phyloP scores from a whole-genome alignment of 108 stramenopile species.

The Skeletonema costatum region DNA sequence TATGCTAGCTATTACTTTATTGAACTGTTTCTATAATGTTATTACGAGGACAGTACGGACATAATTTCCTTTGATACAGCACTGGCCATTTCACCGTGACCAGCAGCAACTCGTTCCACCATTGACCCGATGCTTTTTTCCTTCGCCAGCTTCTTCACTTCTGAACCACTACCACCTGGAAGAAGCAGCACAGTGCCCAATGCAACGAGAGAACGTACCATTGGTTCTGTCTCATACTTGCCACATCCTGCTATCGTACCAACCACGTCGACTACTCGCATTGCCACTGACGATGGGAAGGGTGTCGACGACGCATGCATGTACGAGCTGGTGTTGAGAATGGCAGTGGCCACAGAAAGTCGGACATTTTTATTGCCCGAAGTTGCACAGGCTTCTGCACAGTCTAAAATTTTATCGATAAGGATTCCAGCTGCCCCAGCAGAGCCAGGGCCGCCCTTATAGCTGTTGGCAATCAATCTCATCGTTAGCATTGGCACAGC shows the following conservation, averaged over 20 bases:
- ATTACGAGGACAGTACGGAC: conserved; percentile 32
- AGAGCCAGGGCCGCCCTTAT: conserved; percentile 75
- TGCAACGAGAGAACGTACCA: conserved; percentile 66
- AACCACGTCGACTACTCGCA: conserved; percentile 46
- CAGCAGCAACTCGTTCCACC: conserved; percentile 66
- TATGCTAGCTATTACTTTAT: too few relatives aligned
- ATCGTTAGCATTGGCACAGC: conserved; percentile 87
- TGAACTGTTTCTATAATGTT: background rate
- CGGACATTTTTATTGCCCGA: conserved; percentile 84
- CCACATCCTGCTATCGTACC: conserved; percentile 53
- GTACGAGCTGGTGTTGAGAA: conserved; percentile 74
- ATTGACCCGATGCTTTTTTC: conserved; percentile 57
- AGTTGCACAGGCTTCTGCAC: conserved; percentile 47
- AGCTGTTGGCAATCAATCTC: conserved; percentile 76
- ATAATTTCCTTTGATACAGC: conserved; percentile 72
- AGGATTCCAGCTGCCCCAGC: conserved; percentile 51
- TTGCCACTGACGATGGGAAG: conserved; percentile 21
- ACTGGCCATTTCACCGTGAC: conserved; percentile 63
- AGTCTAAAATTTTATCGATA: conserved; percentile 54
- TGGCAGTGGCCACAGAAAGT: conserved; percentile 72
- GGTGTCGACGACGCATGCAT: conserved; percentile 40
- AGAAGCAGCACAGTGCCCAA: conserved; percentile 68
- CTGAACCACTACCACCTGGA: conserved; percentile 37
- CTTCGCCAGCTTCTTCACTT: conserved; percentile 62
- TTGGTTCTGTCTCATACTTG: conserved; percentile 72